phyloP scores from a whole-genome alignment of 2,329 filamentous ascomycete genomes.

The Xylaria multiplex region DNA sequence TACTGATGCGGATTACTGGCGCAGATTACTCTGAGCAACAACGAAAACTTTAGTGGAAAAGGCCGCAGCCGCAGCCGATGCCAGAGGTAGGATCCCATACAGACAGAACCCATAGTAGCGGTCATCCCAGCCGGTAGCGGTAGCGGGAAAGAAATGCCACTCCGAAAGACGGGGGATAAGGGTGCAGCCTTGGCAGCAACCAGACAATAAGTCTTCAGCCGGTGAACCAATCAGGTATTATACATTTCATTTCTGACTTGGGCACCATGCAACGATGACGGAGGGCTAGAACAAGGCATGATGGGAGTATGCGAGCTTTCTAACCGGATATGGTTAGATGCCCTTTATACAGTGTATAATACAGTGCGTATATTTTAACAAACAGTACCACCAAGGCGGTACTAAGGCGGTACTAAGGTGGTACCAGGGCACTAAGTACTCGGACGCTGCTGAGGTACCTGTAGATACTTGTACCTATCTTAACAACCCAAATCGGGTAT shows the following conservation, averaged over 20 bases:
- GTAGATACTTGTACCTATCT: too few species aligned
- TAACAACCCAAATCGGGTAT: conserved; percentile 26
- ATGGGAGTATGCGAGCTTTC: background rate
- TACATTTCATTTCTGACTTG: conserved; percentile 31
- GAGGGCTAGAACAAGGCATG: conserved; percentile 15
- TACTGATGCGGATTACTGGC: background rate
- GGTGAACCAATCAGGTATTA: conserved; percentile 40
- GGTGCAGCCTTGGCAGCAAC: conserved; percentile 41
- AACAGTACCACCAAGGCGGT: background rate
- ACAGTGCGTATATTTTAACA: background rate
- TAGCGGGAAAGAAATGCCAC: conserved; percentile 29
- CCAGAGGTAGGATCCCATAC: conserved; percentile 1
- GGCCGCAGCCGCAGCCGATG: conserved; percentile 22
- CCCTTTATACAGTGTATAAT: background rate
- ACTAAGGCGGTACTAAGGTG: too few species aligned
- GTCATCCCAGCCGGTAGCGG: conserved; percentile 21
- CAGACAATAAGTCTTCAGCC: conserved; percentile 38
- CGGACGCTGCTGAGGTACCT: too few species aligned
- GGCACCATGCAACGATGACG: conserved; percentile 28
- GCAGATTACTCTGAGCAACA: background rate
- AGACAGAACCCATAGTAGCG: conserved; percentile 29
- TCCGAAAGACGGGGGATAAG: conserved; percentile 35
- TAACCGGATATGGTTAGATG: conserved; percentile 17
- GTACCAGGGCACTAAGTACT: too few species aligned
- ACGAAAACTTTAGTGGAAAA: conserved; percentile 6